These are phyloP conservation scores for Colletotrichum filicis DNA, from an alignment of 2,329 filamentous ascomycete species.

Conservation along the genomic window DNA sequence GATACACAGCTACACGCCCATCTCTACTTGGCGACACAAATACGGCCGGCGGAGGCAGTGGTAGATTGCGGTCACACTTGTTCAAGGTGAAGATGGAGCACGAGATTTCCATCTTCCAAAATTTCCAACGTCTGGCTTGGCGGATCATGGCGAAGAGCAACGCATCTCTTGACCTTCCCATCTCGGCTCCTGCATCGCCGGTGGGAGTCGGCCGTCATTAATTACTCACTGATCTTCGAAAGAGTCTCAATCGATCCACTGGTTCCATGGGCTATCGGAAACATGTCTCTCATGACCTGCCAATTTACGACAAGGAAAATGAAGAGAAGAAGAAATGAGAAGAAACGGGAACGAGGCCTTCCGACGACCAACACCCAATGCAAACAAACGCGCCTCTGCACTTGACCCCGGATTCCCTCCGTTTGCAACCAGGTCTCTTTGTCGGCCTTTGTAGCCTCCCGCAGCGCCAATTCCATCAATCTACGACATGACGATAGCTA, in stretches of 20 bases:
- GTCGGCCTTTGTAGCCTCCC: not conserved
- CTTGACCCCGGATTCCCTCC: not conserved
- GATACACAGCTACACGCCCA: not conserved
- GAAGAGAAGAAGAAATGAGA: not conserved
- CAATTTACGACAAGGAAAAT: not conserved
- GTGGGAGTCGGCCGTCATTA: not conserved
- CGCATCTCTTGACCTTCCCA: not conserved
- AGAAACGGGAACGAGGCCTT: not conserved
- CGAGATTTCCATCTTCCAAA: not conserved
- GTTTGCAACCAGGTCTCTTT: not conserved
- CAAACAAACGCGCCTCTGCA: not conserved
- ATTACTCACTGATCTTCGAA: not conserved
- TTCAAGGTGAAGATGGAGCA: constrained; percentile 11
- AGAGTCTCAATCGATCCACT: not conserved
- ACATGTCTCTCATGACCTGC: not conserved
- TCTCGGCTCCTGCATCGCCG: not conserved
- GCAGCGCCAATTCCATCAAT: not conserved
- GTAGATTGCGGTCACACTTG: constrained; percentile 19
- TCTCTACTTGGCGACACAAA: not conserved
- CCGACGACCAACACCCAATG: not conserved
- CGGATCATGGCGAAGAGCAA: not conserved
- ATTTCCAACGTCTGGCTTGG: not conserved
- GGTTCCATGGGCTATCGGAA: not conserved
- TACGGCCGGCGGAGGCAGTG: constrained; percentile 4
- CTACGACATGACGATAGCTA: not conserved